phyloP scores from a whole-genome alignment of 805 yeast genomes.

The Metschnikowia peoriensis region DNA sequence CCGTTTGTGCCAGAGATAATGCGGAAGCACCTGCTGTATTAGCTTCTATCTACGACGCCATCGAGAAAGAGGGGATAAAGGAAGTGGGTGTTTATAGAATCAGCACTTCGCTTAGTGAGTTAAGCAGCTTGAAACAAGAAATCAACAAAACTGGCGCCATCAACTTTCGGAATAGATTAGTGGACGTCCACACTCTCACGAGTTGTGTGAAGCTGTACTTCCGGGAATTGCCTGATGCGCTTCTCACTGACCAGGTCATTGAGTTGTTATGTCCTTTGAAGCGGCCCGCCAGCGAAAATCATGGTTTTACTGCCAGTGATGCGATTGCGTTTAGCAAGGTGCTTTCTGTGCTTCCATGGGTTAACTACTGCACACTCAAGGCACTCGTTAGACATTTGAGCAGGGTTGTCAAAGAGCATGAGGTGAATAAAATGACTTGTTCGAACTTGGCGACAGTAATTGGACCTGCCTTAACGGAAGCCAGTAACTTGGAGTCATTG shows the following conservation, averaged over 20 bases:
- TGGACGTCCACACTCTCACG: slow-evolving; percentile 82
- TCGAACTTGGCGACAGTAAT: slow-evolving; percentile 90
- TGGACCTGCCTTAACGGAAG: slow-evolving; percentile 60
- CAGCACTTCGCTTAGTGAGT: slow-evolving; percentile 50
- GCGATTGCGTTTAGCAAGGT: slow-evolving; percentile 24
- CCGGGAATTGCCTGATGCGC: slow-evolving; percentile 84
- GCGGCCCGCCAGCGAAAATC: slow-evolving; percentile 18
- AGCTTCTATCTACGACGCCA: slow-evolving; percentile 62
- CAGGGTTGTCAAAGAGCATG: slow-evolving; percentile 63
- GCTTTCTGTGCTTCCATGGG: slow-evolving; percentile 51
- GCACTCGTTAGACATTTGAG: slow-evolving; percentile 68
- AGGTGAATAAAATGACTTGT: slow-evolving; percentile 80
- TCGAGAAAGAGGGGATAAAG: slow-evolving; percentile 83
- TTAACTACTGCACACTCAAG: slow-evolving; percentile 67
- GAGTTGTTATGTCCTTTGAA: slow-evolving; percentile 49
- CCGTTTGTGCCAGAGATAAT: slow-evolving; percentile 71
- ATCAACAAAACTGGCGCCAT: slow-evolving; percentile 49
- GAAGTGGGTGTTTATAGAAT: slow-evolving; percentile 89
- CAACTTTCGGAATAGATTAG: slow-evolving; percentile 49
- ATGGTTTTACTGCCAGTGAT: slow-evolving; percentile 5
- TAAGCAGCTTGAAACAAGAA: slow-evolving; percentile 40
- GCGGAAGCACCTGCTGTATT: slow-evolving; percentile 64
- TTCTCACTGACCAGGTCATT: slow-evolving; percentile 66
- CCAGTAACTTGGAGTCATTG: slow-evolving; percentile 47
- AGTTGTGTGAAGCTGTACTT: slow-evolving; percentile 82